Percentiles rank a stretch among this genome's conserved stretches.
Evolutionary conservation across 192 early-diverging fungal species (phyloP).

Genomic region (Neocallimastix lanati): DNA sequence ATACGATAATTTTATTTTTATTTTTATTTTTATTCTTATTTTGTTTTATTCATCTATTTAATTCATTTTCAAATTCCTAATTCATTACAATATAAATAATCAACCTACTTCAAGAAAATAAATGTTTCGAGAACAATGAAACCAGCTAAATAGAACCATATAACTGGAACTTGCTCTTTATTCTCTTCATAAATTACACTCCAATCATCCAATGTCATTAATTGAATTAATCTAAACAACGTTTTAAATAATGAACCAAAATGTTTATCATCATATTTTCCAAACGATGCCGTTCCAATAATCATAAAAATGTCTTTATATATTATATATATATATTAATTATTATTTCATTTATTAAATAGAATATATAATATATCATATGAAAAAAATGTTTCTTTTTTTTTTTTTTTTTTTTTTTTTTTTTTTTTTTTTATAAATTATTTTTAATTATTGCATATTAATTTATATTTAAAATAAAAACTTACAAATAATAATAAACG

Average conservation of each 20-base stretch:
- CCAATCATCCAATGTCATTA: slow-evolving; percentile 17
- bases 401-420: no score
- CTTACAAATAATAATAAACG: slow-evolving; percentile 12
- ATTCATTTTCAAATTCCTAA: no score
- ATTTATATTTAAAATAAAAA: background rate
- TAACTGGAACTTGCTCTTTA: slow-evolving; percentile 5
- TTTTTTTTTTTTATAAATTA: background rate
- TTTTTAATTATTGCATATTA: no score
- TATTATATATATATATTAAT: no score
- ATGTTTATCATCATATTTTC: slow-evolving; percentile 10
- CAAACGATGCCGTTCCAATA: slow-evolving; percentile 7
- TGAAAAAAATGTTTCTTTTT: no score
- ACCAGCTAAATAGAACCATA: slow-evolving; percentile 9
- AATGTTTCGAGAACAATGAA: slow-evolving; percentile 16
- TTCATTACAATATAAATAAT: no score
- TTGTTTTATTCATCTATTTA: no score
- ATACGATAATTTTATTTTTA: background rate
- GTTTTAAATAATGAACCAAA: slow-evolving; percentile 10
- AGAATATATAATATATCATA: no score
- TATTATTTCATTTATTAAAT: no score
- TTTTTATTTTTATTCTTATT: background rate
- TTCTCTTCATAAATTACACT: slow-evolving; percentile 13
- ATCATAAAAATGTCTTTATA: slow-evolving; percentile 18
- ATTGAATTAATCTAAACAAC: slow-evolving; percentile 11
- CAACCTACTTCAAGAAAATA: slow-evolving; percentile 17